phyloP scores from a whole-genome alignment of 2,329 filamentous ascomycete species.

The Trichoderma asperellum region DNA sequence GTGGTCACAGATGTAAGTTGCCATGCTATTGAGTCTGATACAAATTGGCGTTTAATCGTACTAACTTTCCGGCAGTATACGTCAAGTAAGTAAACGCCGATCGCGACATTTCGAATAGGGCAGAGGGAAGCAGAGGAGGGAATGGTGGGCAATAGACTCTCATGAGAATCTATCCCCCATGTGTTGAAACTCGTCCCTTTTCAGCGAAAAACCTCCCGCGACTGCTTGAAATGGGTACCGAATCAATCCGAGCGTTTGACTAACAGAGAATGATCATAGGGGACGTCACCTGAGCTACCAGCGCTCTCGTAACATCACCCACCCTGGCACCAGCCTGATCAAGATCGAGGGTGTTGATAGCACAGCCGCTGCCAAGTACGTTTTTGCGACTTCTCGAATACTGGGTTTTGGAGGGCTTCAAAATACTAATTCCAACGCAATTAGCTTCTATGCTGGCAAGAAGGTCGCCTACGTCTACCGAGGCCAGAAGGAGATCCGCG shows the following conservation, averaged over 20 bases:
- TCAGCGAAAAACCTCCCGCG: slow-evolving; percentile 2
- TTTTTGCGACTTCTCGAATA: slow-evolving; percentile 34
- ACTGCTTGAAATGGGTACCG: slow-evolving; percentile 8
- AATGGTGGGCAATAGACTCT: background rate
- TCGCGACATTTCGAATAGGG: slow-evolving; percentile 23
- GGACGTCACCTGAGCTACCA: slow-evolving; percentile 98
- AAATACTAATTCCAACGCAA: slow-evolving; percentile 35
- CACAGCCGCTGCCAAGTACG: slow-evolving; percentile 83
- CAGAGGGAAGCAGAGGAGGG: background rate
- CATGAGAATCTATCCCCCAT: background rate
- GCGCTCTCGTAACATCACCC: slow-evolving; percentile 89
- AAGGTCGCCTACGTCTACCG: slow-evolving; percentile 99
- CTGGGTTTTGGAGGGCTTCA: background rate
- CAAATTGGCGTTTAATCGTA: slow-evolving; percentile 15
- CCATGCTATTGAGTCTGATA: background rate
- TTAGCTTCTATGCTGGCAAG: slow-evolving; percentile 96
- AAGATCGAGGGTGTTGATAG: slow-evolving; percentile 98
- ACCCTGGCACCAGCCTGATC: slow-evolving; percentile 89
- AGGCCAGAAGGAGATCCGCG: slow-evolving; percentile 89
- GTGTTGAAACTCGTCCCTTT: background rate
- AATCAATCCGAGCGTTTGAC: slow-evolving; percentile 33
- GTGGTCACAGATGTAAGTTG: slow-evolving; percentile 84
- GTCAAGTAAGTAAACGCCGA: slow-evolving; percentile 72
- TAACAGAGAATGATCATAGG: slow-evolving; percentile 55
- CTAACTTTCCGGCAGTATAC: slow-evolving; percentile 67